Evolutionary conservation across 345 rosid genomes (phyloP).

Genomic region (Dimocarpus longan): DNA sequence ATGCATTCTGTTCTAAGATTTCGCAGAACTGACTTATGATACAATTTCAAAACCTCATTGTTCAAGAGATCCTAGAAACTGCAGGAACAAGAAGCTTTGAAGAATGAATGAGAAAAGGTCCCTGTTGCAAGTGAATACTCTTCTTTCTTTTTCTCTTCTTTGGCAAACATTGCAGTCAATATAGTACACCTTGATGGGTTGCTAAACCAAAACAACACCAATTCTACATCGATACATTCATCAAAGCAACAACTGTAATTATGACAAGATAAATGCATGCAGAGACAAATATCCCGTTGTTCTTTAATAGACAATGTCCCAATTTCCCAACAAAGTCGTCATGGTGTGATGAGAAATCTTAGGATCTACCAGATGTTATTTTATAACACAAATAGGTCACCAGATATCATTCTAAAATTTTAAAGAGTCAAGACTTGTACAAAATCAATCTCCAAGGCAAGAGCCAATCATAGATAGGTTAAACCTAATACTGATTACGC

Average conservation of each 20-base stretch:
- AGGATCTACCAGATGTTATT: not conserved
- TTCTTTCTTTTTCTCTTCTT: not conserved
- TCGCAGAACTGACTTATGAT: not conserved
- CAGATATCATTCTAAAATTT: not conserved
- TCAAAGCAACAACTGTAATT: not conserved
- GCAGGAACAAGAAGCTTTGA: slow-evolving; percentile 4
- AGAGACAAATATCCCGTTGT: not conserved
- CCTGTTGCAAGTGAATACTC: not conserved
- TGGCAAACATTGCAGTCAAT: not conserved
- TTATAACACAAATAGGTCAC: not conserved
- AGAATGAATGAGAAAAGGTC: not conserved
- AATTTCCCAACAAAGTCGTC: not conserved
- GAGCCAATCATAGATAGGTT: not conserved
- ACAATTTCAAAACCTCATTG: not conserved
- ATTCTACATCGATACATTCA: not conserved
- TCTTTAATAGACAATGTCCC: not conserved
- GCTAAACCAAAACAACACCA: not conserved
- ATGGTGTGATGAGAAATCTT: not conserved
- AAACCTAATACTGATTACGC: not conserved
- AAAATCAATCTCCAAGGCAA: not conserved
- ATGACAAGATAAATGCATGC: not conserved
- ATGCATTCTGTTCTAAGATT: not conserved
- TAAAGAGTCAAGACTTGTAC: not conserved
- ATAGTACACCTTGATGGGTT: not conserved
- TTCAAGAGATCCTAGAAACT: not conserved